Base-by-base conservation (phyloP, 2,329 filamentous ascomycete species). In the Diatrype stigma region DNA sequence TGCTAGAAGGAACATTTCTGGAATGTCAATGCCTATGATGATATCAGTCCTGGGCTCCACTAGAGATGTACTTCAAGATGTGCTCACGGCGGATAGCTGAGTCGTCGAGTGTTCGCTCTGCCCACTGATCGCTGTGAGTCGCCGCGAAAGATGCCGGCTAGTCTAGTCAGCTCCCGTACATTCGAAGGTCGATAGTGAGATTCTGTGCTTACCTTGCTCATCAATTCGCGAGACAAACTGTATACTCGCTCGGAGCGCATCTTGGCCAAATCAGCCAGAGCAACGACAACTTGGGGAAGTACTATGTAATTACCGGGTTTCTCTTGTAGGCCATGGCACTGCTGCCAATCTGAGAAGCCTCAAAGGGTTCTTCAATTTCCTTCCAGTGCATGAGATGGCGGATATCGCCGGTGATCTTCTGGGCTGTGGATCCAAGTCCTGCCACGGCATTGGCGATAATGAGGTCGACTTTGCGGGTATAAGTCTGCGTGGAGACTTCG, bases 401-500 rank as follows among this genome's bases (percentile, higher is more conserved):
- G 58, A 92, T 86, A 62, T 91, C 87, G 38, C 79, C 78, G 46
- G 83, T 81, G 56, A 94, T 91, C 52, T 85, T 82, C 64, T 88
- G 80, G 47, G 82, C 87, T 0, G 88, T 89, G n/a, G 89, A 80
- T 21, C 88, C 90, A 50, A 96, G 84, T 1, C 84, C 88, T 38
- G 80, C 78, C 32, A 95, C 74, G 21, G 87, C 88, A 63, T 92
- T 90, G 62, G 84, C 79, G 22, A 95, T 77, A 53, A 86, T 78
- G 35, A 87, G 76, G 66, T 96, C 90, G 51, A 95, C 85, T 72
- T 93, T 92, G 56, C 89, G 81, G 12, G 86, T 84, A 71, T 72
- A 73, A 3, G 73, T 74, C 64, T 91, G 87, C 23, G 82, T 84
- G 12, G 85, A 87, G 51, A 90, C 55, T 48, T 67, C 71, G 55